Conservation (phyloP, 2,329 filamentous ascomycete species). For the Diaporthe australafricana region DNA sequence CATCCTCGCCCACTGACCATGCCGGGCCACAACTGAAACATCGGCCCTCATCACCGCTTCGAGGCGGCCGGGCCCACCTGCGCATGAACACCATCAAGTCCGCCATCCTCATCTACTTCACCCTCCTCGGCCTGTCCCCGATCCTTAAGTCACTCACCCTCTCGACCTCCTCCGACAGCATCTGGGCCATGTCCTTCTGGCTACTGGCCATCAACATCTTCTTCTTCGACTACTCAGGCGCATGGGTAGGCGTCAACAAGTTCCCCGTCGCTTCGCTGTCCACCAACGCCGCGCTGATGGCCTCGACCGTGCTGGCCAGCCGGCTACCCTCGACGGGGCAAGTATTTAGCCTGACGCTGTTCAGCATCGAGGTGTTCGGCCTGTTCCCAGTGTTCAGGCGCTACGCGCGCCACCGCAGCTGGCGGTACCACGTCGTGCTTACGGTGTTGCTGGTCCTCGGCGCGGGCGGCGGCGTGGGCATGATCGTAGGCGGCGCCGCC, state of each 20-base stretch:
- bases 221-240: conserved; percentile 94
- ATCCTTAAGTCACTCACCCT: conserved; percentile 96
- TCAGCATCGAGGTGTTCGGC: conserved; percentile 97
- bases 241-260: conserved; percentile 64
- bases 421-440: conserved; percentile 82
- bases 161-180: conserved; percentile 92
- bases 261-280: conserved; percentile 79
- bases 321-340: conserved; percentile 90
- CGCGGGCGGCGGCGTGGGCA: conserved; percentile 82
- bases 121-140: conserved; percentile 89
- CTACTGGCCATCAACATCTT: conserved; percentile 95
- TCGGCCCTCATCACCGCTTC: conserved; percentile 48
- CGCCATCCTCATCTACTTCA: conserved; percentile 91
- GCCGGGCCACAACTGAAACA: conserved; percentile 47
- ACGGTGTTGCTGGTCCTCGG: conserved; percentile 82
- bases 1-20: conserved; percentile 45
- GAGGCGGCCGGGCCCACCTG: conserved; percentile 58
- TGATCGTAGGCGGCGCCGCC: conserved; percentile 61
- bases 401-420: conserved; percentile 84
- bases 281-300: conserved; percentile 97
- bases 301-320: conserved; percentile 91
- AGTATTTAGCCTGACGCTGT: conserved; percentile 94
- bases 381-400: conserved; percentile 97
- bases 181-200: conserved; percentile 97
- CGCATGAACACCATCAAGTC: conserved; percentile 88